phyloP scores from a whole-genome alignment of 164 flowering plant genomes.

The Stephania yunnanensis region DNA sequence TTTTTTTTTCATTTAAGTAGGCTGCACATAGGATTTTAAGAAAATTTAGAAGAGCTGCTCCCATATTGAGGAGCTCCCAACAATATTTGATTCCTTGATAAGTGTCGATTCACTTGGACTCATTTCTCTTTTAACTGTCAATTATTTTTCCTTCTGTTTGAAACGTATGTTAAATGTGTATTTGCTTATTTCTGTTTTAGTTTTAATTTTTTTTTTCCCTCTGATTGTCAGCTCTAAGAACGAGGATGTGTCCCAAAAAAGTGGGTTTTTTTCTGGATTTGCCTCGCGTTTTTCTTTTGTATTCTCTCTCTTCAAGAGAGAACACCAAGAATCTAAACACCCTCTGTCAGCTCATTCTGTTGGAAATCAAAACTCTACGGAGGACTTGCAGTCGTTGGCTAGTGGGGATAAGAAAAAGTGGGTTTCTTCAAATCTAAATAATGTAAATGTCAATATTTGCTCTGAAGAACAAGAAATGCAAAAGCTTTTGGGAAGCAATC shows the following conservation, averaged over 20 bases:
- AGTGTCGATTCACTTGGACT: not conserved
- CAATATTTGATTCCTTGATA: not conserved
- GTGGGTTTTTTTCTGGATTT: conserved; percentile 56
- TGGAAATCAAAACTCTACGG: conserved; percentile 15
- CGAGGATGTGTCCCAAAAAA: conserved; percentile 30
- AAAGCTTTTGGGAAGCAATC: conserved; percentile 13
- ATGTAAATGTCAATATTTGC: conserved; percentile 21
- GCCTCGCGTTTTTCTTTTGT: conserved; percentile 64
- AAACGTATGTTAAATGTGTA: not conserved
- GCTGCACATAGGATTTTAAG: not conserved
- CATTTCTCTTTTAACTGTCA: not conserved
- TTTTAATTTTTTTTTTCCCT: conserved; percentile 10
- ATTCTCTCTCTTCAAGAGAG: conserved; percentile 42
- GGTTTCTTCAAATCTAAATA: conserved; percentile 16
- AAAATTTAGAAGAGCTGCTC: not conserved
- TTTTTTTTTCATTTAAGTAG: not conserved
- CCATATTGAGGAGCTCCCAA: not conserved
- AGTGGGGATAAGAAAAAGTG: conserved; percentile 15
- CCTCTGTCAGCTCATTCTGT: conserved; percentile 11
- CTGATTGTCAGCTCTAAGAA: conserved; percentile 25
- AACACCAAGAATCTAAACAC: conserved; percentile 20
- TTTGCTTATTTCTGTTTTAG: not conserved
- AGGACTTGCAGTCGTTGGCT: conserved; percentile 16
- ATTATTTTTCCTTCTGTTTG: not conserved
- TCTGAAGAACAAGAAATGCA: conserved; percentile 32